Base-by-base conservation (phyloP, 768 basidiomycete species). In the Termitomyces sp. region DNA sequence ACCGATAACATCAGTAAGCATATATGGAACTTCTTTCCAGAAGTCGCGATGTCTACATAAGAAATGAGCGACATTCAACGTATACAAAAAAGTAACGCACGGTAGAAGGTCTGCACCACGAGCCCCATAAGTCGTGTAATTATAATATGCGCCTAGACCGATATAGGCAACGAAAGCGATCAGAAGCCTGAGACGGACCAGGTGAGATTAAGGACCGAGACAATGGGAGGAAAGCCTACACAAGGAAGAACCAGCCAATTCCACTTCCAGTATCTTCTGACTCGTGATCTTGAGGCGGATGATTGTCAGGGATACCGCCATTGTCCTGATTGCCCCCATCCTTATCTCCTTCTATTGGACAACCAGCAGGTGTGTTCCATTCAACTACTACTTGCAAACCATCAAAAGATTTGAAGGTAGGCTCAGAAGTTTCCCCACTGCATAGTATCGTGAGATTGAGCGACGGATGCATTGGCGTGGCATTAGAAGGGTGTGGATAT, bases 11-110 rank as follows among this genome's bases (percentile, higher is more conserved):
- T 93, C 91, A 42, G 78, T 77, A 44, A 91, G 67, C 83, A 93
- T 88, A 61, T 90, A 91, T 4, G 91, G 91, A 2, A 93, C 88
- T 70, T 93, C 91, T 67, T 83, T 75, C 90, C 90, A 93, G 69
- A 93, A 93, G 65, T 92, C 89, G 47, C 90, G 88, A 70, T 93
- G 90, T 56, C 90, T 93, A 59, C 14, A 28, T 58, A 46, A 42
- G 41, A 51, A 53, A 56, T 61, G 47, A 62, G 52, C 12, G 42
- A 52, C 46, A 32, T n/a, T 50, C 30, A n/a, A 48, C 40, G 37
- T 35, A 21, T 26, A 10, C 38, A 28, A 37, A 21, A 40, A 30
- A 21, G 19, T 30, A 22, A 79, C 90, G 67, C 67, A 91, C 89
- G 90, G 91, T 67, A 93, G 84, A 52, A 93, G 77, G 69, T 94